Evolutionary conservation across 2,329 filamentous ascomycete genomes (phyloP), one percentile per base, ranked within the genome.

Genomic region (Xylariaceae sp.): DNA sequence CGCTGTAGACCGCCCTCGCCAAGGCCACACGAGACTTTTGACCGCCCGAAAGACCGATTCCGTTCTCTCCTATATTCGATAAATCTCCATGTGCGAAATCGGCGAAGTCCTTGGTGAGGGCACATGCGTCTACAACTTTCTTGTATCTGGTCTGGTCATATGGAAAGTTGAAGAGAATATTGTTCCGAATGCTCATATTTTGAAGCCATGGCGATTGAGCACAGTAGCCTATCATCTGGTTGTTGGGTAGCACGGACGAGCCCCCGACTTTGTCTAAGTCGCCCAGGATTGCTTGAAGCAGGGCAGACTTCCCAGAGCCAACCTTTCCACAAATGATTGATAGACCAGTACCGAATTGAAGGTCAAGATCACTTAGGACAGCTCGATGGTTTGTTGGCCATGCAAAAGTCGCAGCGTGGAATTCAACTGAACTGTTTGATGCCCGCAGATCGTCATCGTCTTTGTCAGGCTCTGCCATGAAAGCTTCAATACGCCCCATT

Each of bases 381-480:
- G 79, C 73, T 7, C 77, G 75, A 2, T 76, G 66, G 1, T 81
- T 81, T 0, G 88, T 88, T 0, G 91, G 90, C 87, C 91, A 96
- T 0, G 87, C 81, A 65, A 95, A 95, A 0, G 84, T 85, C 5
- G 88, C 89, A 28, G 82, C 71, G 2, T 77, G 72, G 43, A 95
- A 74, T 39, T 78, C 68, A 17, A 86, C 73, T 14, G 78, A 71
- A 16, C 72, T 63, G 2, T 58, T 58, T 1, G 67, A 42, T 3
- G 75, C 69, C 9, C 66, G 66, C 4, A 70, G 62, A 4, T 74
- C 72, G 3, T 69, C 67, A 28, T 80, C 76, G 31, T 82, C 80
- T 60, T 90, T 90, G 63, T 96, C 84, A 0, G 89, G 89, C 68
- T 96, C 91, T 1, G 76, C 74, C 89, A 96, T 95, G 71, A 95